A percentile compares a stretch with the other conserved stretches of the same genome.
Evolutionary conservation across 2,329 filamentous ascomycete species (phyloP).

Genomic region (Scytalidium lignicola): DNA sequence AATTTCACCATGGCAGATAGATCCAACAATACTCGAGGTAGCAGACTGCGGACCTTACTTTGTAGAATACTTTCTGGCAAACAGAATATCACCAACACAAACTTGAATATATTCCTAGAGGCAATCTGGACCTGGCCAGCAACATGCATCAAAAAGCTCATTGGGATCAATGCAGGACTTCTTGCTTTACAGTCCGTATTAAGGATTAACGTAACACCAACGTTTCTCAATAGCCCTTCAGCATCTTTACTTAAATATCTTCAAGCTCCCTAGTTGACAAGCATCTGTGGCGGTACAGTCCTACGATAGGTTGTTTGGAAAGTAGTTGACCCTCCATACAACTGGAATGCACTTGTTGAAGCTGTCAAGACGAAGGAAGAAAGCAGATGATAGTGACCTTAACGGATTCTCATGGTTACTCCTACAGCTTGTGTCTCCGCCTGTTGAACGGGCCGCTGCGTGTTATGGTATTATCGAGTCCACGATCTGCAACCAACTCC

Average conservation of each 20-base stretch:
- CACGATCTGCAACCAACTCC: conserved; percentile 18
- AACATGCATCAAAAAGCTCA: conserved; percentile 35
- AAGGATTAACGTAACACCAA: conserved; percentile 35
- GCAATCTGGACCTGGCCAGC: conserved; percentile 37
- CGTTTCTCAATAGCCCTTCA: conserved; percentile 38
- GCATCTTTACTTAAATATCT: conserved; percentile 31
- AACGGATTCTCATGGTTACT: conserved; percentile 37
- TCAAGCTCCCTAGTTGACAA: conserved; percentile 15
- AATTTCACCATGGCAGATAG: too few relatives aligned
- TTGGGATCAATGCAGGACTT: conserved; percentile 30
- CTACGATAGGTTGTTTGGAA: conserved; percentile 39
- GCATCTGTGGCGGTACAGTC: conserved; percentile 23
- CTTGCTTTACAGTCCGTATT: conserved; percentile 34
- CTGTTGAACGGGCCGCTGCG: conserved; percentile 15
- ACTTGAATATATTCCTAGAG: conserved; percentile 39
- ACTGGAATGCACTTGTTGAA: conserved; percentile 37
- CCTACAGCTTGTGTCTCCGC: conserved; percentile 37
- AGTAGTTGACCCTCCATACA: conserved; percentile 44
- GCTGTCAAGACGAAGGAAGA: conserved; percentile 15
- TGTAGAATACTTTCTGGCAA: too few relatives aligned
- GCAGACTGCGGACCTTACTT: too few relatives aligned
- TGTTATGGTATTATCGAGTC: conserved; percentile 25
- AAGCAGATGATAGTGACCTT: conserved; percentile 24
- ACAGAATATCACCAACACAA: too few relatives aligned
- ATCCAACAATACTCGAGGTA: too few relatives aligned